Evolutionary conservation across 1,284 basidiomycete species (phyloP), one percentile per base, ranked within the genome.

Genomic region (Xerocomus amazonicus): DNA sequence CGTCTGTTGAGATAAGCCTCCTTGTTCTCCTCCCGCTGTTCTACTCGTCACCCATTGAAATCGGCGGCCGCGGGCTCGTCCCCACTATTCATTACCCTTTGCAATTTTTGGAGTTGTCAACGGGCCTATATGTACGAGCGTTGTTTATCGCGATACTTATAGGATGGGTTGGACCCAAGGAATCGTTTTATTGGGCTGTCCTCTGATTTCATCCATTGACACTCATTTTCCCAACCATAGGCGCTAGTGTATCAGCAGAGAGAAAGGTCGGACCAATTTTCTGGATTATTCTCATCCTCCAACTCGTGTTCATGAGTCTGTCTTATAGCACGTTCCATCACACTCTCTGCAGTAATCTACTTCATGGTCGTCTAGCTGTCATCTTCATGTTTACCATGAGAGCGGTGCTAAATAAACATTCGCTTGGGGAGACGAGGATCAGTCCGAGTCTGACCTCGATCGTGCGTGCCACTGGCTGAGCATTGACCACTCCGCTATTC

Each of bases 1-100:
- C 32, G 2, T 33, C 27, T 8, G 26, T 35, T 3, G 43, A 44
- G 27, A 34, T 44, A 9, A 19, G 32, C 9, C n/a, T 34, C 23
- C 33, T 44, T 16, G 33, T 44, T n/a, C 43, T 44, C 17, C 9
- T 44, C 3, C 43, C 43, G n/a, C 13, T 44, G 43, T 44, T 44
- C n/a, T 44, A 34, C 19, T 23, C 19, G 19, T 3, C 19, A 4
- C 4, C 19, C 4, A 23, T 23, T 23, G 19, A 23, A 23, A 35
- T 44, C 5, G 43, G 43, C 2, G 43, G 43, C 14, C 33, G 35
- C 16, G 43, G 43, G n/a, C n/a, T n/a, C n/a, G 12, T 17, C 34
- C 17, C 43, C 43, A n/a, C 42, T 32, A 35, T 35, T 32, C 9
- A 35, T 27, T 14, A 44, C 34, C 13, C 6, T 7, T 44, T 10